Evolutionary conservation across 345 rosid species (phyloP), one percentile per base, ranked within the genome.

Genomic region (Chamaenerion angustifolium): DNA sequence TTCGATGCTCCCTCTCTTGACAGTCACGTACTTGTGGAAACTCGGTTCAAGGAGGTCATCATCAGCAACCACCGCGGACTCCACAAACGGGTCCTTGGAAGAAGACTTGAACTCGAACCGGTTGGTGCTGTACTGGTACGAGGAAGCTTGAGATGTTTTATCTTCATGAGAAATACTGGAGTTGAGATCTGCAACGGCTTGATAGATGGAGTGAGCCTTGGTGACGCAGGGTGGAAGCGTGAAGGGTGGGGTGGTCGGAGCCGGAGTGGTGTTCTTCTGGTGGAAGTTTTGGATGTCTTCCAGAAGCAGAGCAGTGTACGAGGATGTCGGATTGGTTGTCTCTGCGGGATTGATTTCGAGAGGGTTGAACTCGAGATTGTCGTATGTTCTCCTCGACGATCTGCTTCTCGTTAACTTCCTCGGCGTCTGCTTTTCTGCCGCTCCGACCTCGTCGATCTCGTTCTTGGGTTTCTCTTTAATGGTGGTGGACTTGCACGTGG

Each of bases 271-370:
- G 63, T 59, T 78, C 68, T 77, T 83, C 60, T 83, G 96, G 55
- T 87, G 89, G 49, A 92, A 92, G 60, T 83, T 92, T 13, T 92
- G 95, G 64, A 92, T 92, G 60, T 92, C 98, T 58, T 92, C 87
- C 3, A 92, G 75, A 52, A 92, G 53, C 57, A 92, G 54, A 4
- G 83, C 61, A 0, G 95, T 76, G 55, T 87, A 92, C 25, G 95
- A 81, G 16, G 79, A 31, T 2, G 7, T 5, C 4, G 77, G 75
- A 62, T 71, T 73, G 52, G 73, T 49, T 44, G 67, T 46, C 64
- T 79, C 88, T 0, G 88, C 8, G 37, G 37, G 37, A 31, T 1
- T 4, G 37, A 31, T 5, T 31, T 31, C 37, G 8, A 31, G 37
- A 31, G 37, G 88, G 58, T 76, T 75, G 59, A 76, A 49, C 45